Evolutionary conservation across 768 basidiomycete genomes (phyloP), one percentile per base, ranked within the genome.

Genomic region (Sarcomyxa edulis): DNA sequence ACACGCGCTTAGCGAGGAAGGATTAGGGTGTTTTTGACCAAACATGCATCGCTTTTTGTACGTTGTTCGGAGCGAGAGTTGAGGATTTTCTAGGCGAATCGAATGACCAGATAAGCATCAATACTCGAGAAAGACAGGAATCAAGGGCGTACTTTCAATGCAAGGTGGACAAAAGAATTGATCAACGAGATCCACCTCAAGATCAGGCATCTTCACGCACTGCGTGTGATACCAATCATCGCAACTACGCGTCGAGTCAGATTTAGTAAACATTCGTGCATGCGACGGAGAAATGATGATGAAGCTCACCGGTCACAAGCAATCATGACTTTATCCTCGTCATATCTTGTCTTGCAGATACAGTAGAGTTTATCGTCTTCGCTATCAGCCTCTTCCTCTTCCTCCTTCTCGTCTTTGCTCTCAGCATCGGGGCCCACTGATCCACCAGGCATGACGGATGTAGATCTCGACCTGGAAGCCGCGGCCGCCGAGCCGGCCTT

Each of bases 211-310:
- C 28, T 76, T 65, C 19, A 94, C 81, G 49, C 92, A 96, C 33
- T 78, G 71, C 0, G 86, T 84, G 55, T 96, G 92, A 56, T 90
- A 95, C 92, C 92, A 96, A 45, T 93, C 87, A 51, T 94, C 92
- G 58, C 92, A 95, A 20, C 91, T 92, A 40, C 12, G 42, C 15
- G 32, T 21, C 24, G 3, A 19, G 20, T 25, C 18, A 16, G 19
- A 16, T 26, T 39, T 14, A 36, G 16, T 4, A 1, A 8, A 30
- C 31, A 33, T 47, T 28, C 19, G 9, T 22, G 14, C 5, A 19
- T 36, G 12, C 19, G 18, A 39, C 26, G 32, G 26, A 37, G 34
- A 26, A 22, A 32, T 21, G 24, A 31, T 26, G 22, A 34, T 19
- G 45, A 40, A 19, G 58, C 84, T 38, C 48, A 90, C 89, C 80